These are phyloP conservation scores for Sophora flavescens DNA, from an alignment of 306 rosid species.

Conservation along the genomic window DNA sequence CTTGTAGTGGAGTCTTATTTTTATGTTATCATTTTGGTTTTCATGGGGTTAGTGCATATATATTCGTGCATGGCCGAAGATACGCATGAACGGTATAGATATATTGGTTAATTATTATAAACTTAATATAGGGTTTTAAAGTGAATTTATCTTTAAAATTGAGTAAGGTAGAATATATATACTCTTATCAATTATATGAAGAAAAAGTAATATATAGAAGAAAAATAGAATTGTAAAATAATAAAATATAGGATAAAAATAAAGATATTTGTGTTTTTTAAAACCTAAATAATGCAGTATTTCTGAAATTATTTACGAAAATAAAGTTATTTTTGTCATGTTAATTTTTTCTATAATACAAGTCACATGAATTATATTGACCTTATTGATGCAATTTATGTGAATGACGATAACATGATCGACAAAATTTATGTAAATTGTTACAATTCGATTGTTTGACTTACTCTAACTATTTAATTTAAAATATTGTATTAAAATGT, in stretches of 20 bases:
- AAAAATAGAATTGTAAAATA: neutral
- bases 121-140: too few relatives aligned
- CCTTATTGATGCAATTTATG: neutral
- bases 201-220: neutral
- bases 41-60: slow-evolving; percentile 39
- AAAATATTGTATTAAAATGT: too few relatives aligned
- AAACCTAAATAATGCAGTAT: neutral
- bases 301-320: neutral
- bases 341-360: neutral
- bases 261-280: neutral
- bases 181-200: too few relatives aligned
- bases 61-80: slow-evolving; percentile 44
- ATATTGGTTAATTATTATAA: too few relatives aligned
- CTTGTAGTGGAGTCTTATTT: slow-evolving; percentile 47
- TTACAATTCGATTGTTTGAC: neutral
- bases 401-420: too few relatives aligned
- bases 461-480: too few relatives aligned
- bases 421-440: neutral
- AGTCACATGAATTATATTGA: neutral
- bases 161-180: too few relatives aligned
- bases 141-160: too few relatives aligned
- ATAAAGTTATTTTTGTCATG: neutral
- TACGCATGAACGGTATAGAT: neutral
- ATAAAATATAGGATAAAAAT: neutral
- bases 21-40: slow-evolving; percentile 2